Base-by-base conservation (phyloP, 106 monocot species). In the Gastrodia elata region DNA sequence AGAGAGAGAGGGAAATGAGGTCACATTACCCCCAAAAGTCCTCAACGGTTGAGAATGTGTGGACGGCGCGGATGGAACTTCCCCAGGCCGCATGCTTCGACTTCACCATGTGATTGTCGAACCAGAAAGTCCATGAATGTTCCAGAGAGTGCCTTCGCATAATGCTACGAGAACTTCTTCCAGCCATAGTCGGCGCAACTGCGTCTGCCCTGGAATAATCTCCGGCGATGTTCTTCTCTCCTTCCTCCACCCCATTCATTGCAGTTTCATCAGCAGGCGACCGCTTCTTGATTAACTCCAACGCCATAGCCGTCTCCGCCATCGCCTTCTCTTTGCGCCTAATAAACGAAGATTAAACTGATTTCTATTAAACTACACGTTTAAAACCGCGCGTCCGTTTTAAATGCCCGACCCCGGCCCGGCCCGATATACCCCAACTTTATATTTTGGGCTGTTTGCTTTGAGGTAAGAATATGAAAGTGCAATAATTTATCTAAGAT, bases 121-220 rank as follows among this genome's bases (percentile, higher is more conserved):
- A 89, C 88, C 85, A 89, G 55, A 89, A 76, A 46, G 88, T 85
- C 88, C 88, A 89, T 20, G 78, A 68, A 56, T 85, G 77, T 73
- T 89, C 88, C 73, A 89, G 70, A 8, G 71, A 73, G 65, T 83
- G 82, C 20, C 24, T 26, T 14, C 2, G n/a, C 6, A 40, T 2
- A 39, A 39, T 38, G 9, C 9, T 39, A 2, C 39, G 39, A 69
- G 39, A 25, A 25, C 39, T 39, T 69, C 25, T 10, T 22, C 39
- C 68, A 0, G 36, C 16, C 68, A 18, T 39, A 8, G 40, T 3
- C 38, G 38, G 1, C 20, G 39, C 40, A 24, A 13, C 69, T 25
- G 69, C 26, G 3, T 40, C 69, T 3, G 38, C 26, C 0, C 6
- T 16, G 14, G 67, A 1, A 8, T 40, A 26, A 10, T 39, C 69